Evolutionary conservation across 129 eudicot species (phyloP).

Genomic region (Tagetes erecta): DNA sequence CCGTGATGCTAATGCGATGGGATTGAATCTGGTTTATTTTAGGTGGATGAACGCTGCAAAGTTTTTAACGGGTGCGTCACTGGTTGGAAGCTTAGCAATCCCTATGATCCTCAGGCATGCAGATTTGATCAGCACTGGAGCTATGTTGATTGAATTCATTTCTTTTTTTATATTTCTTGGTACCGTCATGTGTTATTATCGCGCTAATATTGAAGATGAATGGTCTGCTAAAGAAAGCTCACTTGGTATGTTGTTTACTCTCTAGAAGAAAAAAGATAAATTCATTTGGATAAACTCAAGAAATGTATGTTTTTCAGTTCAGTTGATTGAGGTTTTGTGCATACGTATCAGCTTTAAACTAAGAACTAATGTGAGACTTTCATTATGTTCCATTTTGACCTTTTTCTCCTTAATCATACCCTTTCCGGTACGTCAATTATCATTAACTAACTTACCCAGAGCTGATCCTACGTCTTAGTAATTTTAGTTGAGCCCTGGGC

Average conservation of each 20-base stretch:
- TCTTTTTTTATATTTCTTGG: conserved; percentile 85
- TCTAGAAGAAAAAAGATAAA: neutral
- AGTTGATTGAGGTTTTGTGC: neutral
- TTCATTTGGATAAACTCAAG: conserved; percentile 4
- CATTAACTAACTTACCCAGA: no score
- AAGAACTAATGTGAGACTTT: no score
- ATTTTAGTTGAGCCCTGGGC: no score
- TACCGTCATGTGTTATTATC: conserved; percentile 88
- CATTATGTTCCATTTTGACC: no score
- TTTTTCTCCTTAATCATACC: no score
- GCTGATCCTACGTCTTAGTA: no score
- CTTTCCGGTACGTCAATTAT: no score
- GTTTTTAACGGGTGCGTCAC: conserved; percentile 90
- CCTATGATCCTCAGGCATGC: conserved; percentile 90
- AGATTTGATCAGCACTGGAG: conserved; percentile 74
- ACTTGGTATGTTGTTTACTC: conserved; percentile 4
- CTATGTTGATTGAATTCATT: conserved; percentile 85
- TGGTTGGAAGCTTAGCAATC: conserved; percentile 92
- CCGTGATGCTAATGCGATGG: neutral
- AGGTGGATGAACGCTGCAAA: conserved; percentile 96
- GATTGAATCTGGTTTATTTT: conserved; percentile 11
- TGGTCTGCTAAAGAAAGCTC: conserved; percentile 46
- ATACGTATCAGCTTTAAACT: neutral
- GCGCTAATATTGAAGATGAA: conserved; percentile 87
- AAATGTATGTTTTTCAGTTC: neutral